Evolutionary conservation across 2,329 filamentous ascomycete genomes (phyloP).

Genomic region (Pochonia chlamydosporia): DNA sequence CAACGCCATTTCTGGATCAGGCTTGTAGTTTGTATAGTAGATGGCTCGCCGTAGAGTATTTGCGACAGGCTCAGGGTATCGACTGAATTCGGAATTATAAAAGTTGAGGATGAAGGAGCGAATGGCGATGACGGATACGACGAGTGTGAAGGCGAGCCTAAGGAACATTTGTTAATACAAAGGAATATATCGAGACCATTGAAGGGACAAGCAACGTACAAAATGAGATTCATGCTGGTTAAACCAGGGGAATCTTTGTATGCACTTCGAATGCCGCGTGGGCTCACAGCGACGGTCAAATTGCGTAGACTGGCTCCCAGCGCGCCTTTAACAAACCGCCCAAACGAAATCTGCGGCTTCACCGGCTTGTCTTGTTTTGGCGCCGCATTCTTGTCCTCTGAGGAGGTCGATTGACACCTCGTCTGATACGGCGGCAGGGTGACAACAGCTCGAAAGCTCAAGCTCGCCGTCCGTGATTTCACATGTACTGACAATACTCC

Average conservation of each 20-base stretch:
- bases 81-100: slow-evolving; percentile 48
- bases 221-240: slow-evolving; percentile 22
- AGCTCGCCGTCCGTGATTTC: slow-evolving; percentile 19
- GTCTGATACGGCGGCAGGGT: slow-evolving; percentile 20
- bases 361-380: slow-evolving; percentile 15
- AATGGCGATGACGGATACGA: slow-evolving; percentile 24
- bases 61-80: slow-evolving; percentile 64
- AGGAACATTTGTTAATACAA: neutral
- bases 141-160: slow-evolving; percentile 23
- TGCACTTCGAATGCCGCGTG: slow-evolving; percentile 27
- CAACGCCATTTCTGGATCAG: slow-evolving; percentile 70
- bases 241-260: slow-evolving; percentile 26
- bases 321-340: slow-evolving; percentile 21
- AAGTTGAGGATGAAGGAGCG: slow-evolving; percentile 49
- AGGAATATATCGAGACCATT: neutral
- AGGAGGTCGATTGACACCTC: slow-evolving; percentile 21
- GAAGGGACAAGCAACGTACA: slow-evolving; percentile 19
- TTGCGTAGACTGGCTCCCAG: slow-evolving; percentile 29
- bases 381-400: slow-evolving; percentile 8
- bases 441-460: slow-evolving; percentile 24
- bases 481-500: slow-evolving; percentile 28
- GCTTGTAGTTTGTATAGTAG: slow-evolving; percentile 75
- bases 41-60: slow-evolving; percentile 76
- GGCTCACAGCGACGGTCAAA: slow-evolving; percentile 26
- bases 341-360: slow-evolving; percentile 25